A percentile compares a stretch with the other conserved stretches of the same genome.
Conservation (phyloP, 2,329 filamentous ascomycete species). For the Pseudofabraea citricarpa region DNA sequence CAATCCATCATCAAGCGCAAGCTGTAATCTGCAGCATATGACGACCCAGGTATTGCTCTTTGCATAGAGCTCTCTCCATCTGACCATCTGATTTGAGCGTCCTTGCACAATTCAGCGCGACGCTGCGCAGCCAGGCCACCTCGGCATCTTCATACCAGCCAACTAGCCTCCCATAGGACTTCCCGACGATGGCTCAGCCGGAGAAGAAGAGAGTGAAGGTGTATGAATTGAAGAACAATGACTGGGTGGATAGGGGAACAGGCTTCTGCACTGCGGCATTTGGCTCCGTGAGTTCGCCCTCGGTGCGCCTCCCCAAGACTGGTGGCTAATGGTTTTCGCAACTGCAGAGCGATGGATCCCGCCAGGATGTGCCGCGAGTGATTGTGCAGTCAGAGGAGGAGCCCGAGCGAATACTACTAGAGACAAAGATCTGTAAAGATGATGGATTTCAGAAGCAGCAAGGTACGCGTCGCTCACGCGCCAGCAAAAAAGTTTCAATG, state of each 20-base stretch:
- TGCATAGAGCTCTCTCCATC: slow-evolving; percentile 4
- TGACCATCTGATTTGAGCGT: no score
- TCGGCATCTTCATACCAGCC: no score
- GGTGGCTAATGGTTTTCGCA: slow-evolving; percentile 24
- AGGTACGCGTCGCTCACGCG: slow-evolving; percentile 48
- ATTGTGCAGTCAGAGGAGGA: slow-evolving; percentile 92
- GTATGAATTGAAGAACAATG: slow-evolving; percentile 96
- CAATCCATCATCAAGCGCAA: not conserved
- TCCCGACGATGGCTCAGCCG: slow-evolving; percentile 43
- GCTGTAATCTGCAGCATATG: not conserved
- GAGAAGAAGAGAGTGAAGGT: slow-evolving; percentile 87
- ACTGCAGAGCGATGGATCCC: slow-evolving; percentile 47
- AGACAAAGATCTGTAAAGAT: slow-evolving; percentile 87
- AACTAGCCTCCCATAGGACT: no score
- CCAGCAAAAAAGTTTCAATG: slow-evolving; percentile 23
- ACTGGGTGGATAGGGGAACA: slow-evolving; percentile 98
- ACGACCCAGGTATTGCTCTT: slow-evolving; percentile 3
- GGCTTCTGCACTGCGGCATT: slow-evolving; percentile 77
- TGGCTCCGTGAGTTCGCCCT: slow-evolving; percentile 19
- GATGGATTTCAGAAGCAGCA: slow-evolving; percentile 98
- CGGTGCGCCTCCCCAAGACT: slow-evolving; percentile 8
- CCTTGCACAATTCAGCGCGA: no score
- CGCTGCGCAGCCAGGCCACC: no score
- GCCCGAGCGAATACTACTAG: slow-evolving; percentile 74
- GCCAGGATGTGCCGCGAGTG: slow-evolving; percentile 78